A percentile compares a stretch with the other conserved stretches of the same genome.
Conservation (phyloP, 2,329 filamentous ascomycete species). For the Pseudogymnoascus sp. region DNA sequence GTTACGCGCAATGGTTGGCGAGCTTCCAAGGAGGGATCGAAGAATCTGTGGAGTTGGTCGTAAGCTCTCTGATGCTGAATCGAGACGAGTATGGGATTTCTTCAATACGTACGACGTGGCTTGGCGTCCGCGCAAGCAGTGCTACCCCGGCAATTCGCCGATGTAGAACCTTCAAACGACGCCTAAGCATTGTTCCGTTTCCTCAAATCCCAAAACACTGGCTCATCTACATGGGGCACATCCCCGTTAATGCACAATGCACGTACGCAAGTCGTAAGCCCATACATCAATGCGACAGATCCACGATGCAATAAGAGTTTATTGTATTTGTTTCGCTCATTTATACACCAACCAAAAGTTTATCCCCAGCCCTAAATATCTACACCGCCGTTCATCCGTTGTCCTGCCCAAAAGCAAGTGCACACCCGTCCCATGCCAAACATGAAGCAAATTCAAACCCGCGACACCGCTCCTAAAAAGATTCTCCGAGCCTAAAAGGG, state of each 20-base stretch:
- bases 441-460: background rate
- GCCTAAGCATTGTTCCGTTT: background rate
- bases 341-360: slow-evolving; percentile 6
- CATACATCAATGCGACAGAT: slow-evolving; percentile 3
- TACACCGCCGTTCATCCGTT: background rate
- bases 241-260: background rate
- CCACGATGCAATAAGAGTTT: background rate
- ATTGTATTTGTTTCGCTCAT: slow-evolving; percentile 6
- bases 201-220: background rate
- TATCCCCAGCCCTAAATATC: background rate
- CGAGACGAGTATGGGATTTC: background rate
- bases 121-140: background rate
- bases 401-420: background rate
- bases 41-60: slow-evolving; percentile 6
- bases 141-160: background rate
- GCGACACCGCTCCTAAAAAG: background rate
- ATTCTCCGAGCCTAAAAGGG: background rate
- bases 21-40: background rate
- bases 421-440: background rate
- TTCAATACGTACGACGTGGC: background rate
- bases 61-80: background rate
- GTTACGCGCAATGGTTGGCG: slow-evolving; percentile 1
- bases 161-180: background rate
- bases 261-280: background rate
- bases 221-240: background rate